Evolutionary conservation across 768 basidiomycete species (phyloP).

Genomic region (Pleurotus tuoliensis): DNA sequence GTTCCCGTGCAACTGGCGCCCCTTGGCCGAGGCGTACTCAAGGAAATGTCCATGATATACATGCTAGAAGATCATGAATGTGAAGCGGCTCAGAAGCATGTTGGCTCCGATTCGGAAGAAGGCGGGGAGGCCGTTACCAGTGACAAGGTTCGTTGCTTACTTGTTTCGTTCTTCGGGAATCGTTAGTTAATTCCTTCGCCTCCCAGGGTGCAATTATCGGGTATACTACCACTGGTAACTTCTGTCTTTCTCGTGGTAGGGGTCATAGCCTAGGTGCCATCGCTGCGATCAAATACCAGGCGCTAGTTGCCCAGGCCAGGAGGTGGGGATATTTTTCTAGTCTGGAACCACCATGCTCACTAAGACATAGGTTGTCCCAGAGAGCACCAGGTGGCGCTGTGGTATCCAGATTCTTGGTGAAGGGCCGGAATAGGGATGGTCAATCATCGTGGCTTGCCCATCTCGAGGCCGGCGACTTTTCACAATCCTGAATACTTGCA

Average conservation of each 20-base stretch:
- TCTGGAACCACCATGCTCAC: background rate
- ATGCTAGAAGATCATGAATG: conserved; percentile 48
- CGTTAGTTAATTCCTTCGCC: background rate
- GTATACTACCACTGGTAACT: conserved; percentile 80
- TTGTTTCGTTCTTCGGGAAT: too few species aligned
- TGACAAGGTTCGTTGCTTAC: too few species aligned
- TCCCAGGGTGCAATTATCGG: conserved; percentile 57
- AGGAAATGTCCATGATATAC: conserved; percentile 75
- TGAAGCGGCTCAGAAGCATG: too few species aligned
- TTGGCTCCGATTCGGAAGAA: too few species aligned
- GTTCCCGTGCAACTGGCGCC: conserved; percentile 63
- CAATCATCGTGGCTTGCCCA: conserved; percentile 50
- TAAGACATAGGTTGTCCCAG: background rate
- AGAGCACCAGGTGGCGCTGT: conserved; percentile 4
- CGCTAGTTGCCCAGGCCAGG: conserved; percentile 23
- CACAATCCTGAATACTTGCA: background rate
- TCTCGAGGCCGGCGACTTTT: conserved; percentile 28
- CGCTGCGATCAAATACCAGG: conserved; percentile 48
- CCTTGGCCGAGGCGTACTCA: conserved; percentile 65
- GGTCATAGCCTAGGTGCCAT: conserved; percentile 79
- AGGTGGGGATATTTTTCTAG: too few species aligned
- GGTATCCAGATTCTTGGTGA: conserved; percentile 42
- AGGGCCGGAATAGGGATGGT: conserved; percentile 59
- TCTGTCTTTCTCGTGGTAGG: conserved; percentile 72
- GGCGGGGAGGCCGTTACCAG: too few species aligned